Base-by-base conservation (phyloP, 2,329 filamentous ascomycete species). In the Monilinia polystroma region DNA sequence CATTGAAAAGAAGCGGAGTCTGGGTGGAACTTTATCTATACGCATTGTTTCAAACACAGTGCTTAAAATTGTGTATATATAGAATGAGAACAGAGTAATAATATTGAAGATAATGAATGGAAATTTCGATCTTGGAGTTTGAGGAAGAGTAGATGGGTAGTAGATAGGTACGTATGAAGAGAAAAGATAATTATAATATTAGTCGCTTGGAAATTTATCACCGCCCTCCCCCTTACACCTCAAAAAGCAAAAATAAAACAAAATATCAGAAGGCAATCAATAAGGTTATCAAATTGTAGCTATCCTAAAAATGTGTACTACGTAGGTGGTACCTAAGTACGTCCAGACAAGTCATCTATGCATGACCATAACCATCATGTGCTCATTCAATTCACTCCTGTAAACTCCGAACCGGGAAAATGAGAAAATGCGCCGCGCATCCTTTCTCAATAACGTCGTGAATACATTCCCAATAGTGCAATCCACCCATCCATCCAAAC, bases 111-210 rank as follows among this genome's bases (percentile, higher is more conserved):
- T 16, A 14, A 14, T 57, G 54, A 29, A 29, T 29, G 1, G 14
- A 23, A 8, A 1, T 35, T 55, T 38, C 12, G n/a, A 14, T 32
- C 23, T 14, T 35, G 41, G 41, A 5, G 5, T 14, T 55, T 4
- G 20, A 12, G 29, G 29, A 80, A 79, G 18, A 8, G 45, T 43
- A 16, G 12, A 14, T 41, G 8, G 10, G 38, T 12, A 14, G 38
- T 23, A 23, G 12, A 14, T 41, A 14, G 10, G 38, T 12, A 14
- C 8, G 14, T 43, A 43, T 43, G 41, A 43, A 43, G 14, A 43
- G 41, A 10, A 35, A 35, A 1, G 32, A 35, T 35, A 8, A 7
- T 35, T 7, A 35, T 35, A 35, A 35, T 35, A 35, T 35, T 35
- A 3, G 7, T 35, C 32, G 32, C 32, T 35, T 7, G 32, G 32